These are phyloP conservation scores for Kodamaea alishanica DNA, from an alignment of 1,139 yeast species.

Conservation along the genomic window DNA sequence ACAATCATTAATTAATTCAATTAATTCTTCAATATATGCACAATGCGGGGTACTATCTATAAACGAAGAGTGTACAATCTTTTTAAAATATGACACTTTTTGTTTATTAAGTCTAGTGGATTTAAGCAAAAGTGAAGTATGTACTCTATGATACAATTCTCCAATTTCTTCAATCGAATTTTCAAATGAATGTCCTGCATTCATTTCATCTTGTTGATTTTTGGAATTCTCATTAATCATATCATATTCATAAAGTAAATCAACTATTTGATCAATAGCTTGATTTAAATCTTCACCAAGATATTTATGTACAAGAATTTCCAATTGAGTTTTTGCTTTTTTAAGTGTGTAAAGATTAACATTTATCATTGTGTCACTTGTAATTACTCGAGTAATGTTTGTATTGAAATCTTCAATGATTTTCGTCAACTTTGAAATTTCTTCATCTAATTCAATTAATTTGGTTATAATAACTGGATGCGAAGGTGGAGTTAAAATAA, in stretches of 20 bases:
- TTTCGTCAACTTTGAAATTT: conserved; percentile 6
- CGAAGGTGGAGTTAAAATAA: too few species aligned
- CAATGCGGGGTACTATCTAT: conserved; percentile 6
- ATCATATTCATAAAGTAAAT: conserved; percentile 17
- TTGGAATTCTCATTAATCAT: conserved; percentile 8
- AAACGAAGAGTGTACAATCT: conserved; percentile 2
- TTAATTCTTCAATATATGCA: conserved; percentile 6
- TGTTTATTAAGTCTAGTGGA: conserved; percentile 1
- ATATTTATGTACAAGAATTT: conserved; percentile 9
- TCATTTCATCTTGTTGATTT: neutral
- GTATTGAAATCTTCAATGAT: conserved; percentile 12
- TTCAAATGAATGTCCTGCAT: neutral
- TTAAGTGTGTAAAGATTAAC: conserved; percentile 9
- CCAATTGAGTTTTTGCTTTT: conserved; percentile 10
- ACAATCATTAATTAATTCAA: conserved; percentile 2
- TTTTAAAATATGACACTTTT: conserved; percentile 6
- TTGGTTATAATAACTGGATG: too few species aligned
- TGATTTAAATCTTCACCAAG: conserved; percentile 14
- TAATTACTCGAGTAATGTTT: conserved; percentile 1
- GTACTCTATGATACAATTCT: conserved; percentile 2
- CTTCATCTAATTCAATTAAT: conserved; percentile 1
- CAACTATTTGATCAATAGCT: conserved; percentile 14
- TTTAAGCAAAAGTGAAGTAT: conserved; percentile 1
- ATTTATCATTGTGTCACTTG: conserved; percentile 4
- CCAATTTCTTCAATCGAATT: conserved; percentile 1